Evolutionary conservation across 2,329 filamentous ascomycete genomes (phyloP), one percentile per base, ranked within the genome.

Genomic region (Clonostachys solani): DNA sequence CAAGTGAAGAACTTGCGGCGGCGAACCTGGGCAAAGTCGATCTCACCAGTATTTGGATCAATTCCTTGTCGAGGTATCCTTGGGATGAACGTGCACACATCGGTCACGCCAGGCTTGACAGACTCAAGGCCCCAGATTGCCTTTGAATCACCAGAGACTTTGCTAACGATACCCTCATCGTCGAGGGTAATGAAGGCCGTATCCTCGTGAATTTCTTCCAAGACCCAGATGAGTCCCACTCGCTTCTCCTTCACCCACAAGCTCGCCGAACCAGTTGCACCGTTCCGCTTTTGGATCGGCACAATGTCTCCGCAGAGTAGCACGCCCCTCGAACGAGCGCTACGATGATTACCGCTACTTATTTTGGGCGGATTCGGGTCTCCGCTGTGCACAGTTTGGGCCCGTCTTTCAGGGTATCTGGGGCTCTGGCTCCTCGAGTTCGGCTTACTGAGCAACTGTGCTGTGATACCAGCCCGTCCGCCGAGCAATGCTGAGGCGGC

Each of bases 201-300:
- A 62, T 99, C 92, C 67, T 99, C 94, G 47, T 92, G 89, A 50
- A 99, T 97, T 67, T 99, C 94, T 64, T 99, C 94, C 3, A 99
- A 71, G 9, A 99, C 94, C 94, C 94, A 99, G 50, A 99, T 97
- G 50, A 99, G 70, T 10, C 92, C 92, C 45, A 90, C 84, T 43
- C 86, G 82, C 67, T 99, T 99, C 66, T 99, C 94, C 71, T 99
- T 99, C 5, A 99, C 94, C 94, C 94, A 99, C 37, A 99, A 72
- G 66, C 92, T 97, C 36, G 94, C 94, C 49, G 94, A 92, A 3
- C 94, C 94, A 5, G 86, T 92, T 12, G 86, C 81, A 5, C 94
- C 94, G 59, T 99, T 96, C 50, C 94, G 83, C 68, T 97, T 99
- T 63, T 92, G 88, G 50, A 99, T 99, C 0, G 94, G 94, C 16